Base-by-base conservation (phyloP, 176 grass and related monocot species). In the Oryza meyeriana region DNA sequence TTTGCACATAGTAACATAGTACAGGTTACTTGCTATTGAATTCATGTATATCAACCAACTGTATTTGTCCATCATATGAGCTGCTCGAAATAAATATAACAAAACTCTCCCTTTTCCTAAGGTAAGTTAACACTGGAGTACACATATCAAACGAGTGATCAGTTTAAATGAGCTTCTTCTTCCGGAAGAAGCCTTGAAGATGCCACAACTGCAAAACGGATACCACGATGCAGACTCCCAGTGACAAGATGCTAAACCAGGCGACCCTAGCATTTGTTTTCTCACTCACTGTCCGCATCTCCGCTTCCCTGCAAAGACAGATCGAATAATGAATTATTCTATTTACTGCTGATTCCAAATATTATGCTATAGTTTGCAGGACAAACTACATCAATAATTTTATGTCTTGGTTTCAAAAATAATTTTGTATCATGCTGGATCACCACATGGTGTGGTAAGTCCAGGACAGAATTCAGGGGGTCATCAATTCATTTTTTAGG, bases 121-220 rank as follows among this genome's bases (percentile, higher is more conserved):
- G 17, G 79, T 83, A 62, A 62, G 61, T 68, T 26, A 78, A 88
- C 76, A 76, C 27, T 32, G 61, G 69, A 58, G 77, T 88, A 79
- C 74, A 87, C 18, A 81, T 70, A 83, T 68, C 70, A 45, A 85
- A 79, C 17, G n/a, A 18, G 33, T 32, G 78, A 9, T 55, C 20
- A 35, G 85, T 67, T 85, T 89, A 95, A 61, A 98, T 98, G 44
- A 98, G 90, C 86, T 98, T 98, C 88, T 98, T 98, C 93, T 98
- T 98, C 75, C 77, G 81, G 85, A 98, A 98, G 85, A 89, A 98
- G 0, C 90, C 84, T 86, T 93, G 90, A 40, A 98, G 88, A 66
- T 98, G 90, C 95, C 92, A 87, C 78, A 94, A 69, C 76, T 98
- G 90, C 88, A 98, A 78, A 34, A 88, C 67, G 10, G 95, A 91